Evolutionary conservation across 352 stramenopile genomes (phyloP).

Genomic region (Phytopythium cucurbitacearum): DNA sequence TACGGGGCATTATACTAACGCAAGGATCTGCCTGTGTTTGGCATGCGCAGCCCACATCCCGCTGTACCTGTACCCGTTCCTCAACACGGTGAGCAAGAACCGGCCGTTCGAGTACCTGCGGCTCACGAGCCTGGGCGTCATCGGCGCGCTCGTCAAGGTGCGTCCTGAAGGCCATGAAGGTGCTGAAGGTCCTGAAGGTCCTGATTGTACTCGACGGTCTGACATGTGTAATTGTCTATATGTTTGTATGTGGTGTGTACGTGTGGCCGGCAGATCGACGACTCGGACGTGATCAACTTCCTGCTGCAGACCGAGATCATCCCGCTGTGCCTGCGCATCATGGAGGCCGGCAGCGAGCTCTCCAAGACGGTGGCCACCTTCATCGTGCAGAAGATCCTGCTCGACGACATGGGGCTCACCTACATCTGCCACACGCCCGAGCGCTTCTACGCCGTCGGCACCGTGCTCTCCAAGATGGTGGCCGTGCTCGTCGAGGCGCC

Average conservation of each 20-base stretch:
- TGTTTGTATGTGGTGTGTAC: neutral
- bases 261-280: slow-evolving; percentile 85
- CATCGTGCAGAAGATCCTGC: slow-evolving; percentile 99
- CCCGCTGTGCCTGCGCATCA: slow-evolving; percentile 97
- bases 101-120: slow-evolving; percentile 98
- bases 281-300: slow-evolving; percentile 99
- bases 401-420: slow-evolving; percentile 97
- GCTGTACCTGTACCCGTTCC: slow-evolving; percentile 98
- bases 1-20: neutral
- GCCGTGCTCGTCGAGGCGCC: slow-evolving; percentile 90
- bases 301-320: slow-evolving; percentile 99
- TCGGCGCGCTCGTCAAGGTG: slow-evolving; percentile 98
- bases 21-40: neutral
- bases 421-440: slow-evolving; percentile 99
- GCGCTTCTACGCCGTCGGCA: slow-evolving; percentile 84
- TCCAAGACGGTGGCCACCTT: slow-evolving; percentile 99
- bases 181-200: neutral
- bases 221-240: no score
- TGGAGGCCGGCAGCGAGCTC: slow-evolving; percentile 97
- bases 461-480: slow-evolving; percentile 98
- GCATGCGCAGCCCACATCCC: slow-evolving; percentile 90
- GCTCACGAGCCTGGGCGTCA: slow-evolving; percentile 97
- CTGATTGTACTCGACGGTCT: neutral
- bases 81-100: slow-evolving; percentile 98
- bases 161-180: neutral